Evolutionary conservation across 202 grass and related monocot species (phyloP), one percentile per base, ranked within the genome.

Genomic region (Elaeis oleifera): DNA sequence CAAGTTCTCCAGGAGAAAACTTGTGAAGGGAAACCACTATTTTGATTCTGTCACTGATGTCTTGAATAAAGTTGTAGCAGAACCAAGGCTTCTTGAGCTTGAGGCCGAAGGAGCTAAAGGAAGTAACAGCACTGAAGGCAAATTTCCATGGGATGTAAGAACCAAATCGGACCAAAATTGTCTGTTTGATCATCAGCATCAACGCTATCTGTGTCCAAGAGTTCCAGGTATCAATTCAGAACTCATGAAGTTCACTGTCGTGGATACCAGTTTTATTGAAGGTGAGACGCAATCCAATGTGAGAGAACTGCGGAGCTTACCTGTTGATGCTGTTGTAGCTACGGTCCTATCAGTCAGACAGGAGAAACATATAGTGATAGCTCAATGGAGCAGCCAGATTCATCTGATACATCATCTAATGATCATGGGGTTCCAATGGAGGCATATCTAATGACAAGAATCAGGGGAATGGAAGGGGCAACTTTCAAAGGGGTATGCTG

Each of bases 41-140:
- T 99, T 99, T 67, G 94, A 92, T 92, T 99, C 94, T 54, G 82
- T 99, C 58, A 89, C 74, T 20, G 94, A 99, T 92, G 85, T 97
- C 63, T 65, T 97, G 73, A 91, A 77, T 63, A 97, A 97, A 79
- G 88, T 99, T 65, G 85, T 81, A 55, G 89, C 80, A 59, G 88
- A 99, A 31, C 88, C 88, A 26, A 84, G 68, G 48, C 71, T 96
- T 59, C 67, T 96, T 59, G 77, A 83, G 59, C 78, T 86, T 72
- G 82, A 81, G 64, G 25, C 18, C 48, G 70, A 73, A 53, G 59
- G 59, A 55, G 71, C 67, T 79, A 39, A 54, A 80, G 58, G 21
- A 53, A 78, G 67, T 80, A 39, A 29, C 63, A 74, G 5, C 6
- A 31, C 67, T 68, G 79, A 70, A 61, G 27, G 68, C 79, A 78